phyloP scores from a whole-genome alignment of 2,329 filamentous ascomycete species.

The Aspergillus tamarii region DNA sequence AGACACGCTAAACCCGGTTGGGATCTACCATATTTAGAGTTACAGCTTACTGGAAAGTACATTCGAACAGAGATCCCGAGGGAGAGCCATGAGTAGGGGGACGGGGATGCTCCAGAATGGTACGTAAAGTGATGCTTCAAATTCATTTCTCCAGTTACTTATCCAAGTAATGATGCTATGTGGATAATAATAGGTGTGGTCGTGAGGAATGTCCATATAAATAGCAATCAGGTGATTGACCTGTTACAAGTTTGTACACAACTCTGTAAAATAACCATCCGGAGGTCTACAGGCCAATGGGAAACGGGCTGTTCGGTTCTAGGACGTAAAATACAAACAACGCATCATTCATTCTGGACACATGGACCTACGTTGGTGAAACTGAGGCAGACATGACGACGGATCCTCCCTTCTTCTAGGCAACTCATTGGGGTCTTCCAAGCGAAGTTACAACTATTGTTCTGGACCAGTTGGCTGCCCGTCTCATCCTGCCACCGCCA shows the following conservation, averaged over 20 bases:
- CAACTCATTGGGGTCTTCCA: not conserved
- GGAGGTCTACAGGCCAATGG: not conserved
- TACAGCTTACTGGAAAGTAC: not conserved
- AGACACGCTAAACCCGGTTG: not conserved
- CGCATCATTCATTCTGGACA: not conserved
- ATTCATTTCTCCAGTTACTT: not conserved
- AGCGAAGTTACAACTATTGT: not conserved
- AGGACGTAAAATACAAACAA: conserved; percentile 5
- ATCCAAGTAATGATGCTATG: not conserved
- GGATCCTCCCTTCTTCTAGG: not conserved
- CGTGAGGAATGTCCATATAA: conserved; percentile 2
- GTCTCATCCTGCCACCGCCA: conserved; percentile 7
- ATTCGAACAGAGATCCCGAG: too few relatives aligned
- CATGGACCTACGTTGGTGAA: not conserved
- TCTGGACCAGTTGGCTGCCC: not conserved
- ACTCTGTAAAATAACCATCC: not conserved
- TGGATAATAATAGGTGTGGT: not conserved
- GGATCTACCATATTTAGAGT: conserved; percentile 3
- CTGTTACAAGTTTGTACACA: not conserved
- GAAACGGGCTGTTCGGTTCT: not conserved
- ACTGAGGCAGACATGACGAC: not conserved
- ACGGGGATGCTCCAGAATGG: not conserved
- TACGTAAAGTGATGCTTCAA: not conserved
- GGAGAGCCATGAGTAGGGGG: not conserved
- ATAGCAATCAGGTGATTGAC: conserved; percentile 3